phyloP scores from a whole-genome alignment of 352 stramenopile genomes.

The Phytophthora sp. region DNA sequence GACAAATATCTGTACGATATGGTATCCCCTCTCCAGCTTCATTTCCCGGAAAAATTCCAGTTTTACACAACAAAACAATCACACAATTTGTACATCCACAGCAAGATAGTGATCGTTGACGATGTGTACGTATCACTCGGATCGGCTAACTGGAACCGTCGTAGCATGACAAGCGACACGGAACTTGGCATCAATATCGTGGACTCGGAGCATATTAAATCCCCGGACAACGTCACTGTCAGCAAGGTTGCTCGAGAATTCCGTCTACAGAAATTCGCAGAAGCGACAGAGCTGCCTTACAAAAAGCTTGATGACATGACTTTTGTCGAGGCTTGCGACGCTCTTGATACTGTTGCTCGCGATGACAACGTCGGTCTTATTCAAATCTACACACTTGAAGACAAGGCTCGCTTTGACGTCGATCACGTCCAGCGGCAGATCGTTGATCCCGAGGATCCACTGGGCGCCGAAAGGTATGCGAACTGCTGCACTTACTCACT shows the following conservation, averaged over 20 bases:
- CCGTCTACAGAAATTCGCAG: slow-evolving; percentile 11
- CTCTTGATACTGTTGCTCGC: neutral
- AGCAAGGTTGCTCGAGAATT: slow-evolving; percentile 12
- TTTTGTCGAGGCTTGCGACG: slow-evolving; percentile 5
- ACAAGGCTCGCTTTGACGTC: slow-evolving; percentile 5
- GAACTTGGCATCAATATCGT: slow-evolving; percentile 13
- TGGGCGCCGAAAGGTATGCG: slow-evolving; percentile 1
- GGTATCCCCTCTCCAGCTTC: slow-evolving; percentile 7
- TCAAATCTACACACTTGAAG: slow-evolving; percentile 4
- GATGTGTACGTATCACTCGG: slow-evolving; percentile 13
- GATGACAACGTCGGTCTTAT: slow-evolving; percentile 1
- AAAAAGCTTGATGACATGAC: slow-evolving; percentile 4
- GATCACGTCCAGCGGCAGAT: slow-evolving; percentile 12
- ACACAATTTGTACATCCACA: slow-evolving; percentile 16
- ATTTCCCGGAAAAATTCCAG: slow-evolving; percentile 14
- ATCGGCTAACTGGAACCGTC: slow-evolving; percentile 15
- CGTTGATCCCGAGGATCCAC: slow-evolving; percentile 2
- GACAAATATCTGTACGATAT: slow-evolving; percentile 20
- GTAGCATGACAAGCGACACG: slow-evolving; percentile 16
- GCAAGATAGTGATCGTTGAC: slow-evolving; percentile 13
- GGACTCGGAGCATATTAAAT: neutral
- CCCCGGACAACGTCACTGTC: slow-evolving; percentile 8
- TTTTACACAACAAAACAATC: slow-evolving; percentile 14
- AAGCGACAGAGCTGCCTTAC: slow-evolving; percentile 1
- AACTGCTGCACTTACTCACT: neutral